Conservation (phyloP, 2,329 filamentous ascomycete genomes). For the Aspergillus pseudotamarii region DNA sequence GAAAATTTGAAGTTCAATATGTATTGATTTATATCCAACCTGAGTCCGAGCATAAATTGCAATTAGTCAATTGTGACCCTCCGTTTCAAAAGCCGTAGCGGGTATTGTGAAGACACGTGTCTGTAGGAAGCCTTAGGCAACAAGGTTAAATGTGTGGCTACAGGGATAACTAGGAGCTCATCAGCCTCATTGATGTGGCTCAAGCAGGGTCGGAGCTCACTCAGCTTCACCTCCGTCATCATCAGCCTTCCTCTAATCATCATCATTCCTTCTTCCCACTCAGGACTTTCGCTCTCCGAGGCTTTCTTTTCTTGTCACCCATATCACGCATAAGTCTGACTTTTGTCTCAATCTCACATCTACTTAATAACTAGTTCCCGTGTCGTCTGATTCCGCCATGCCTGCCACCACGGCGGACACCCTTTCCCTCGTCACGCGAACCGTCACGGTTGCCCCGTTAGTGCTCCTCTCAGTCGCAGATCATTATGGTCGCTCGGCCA, state of each 20-base stretch:
- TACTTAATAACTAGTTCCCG: neutral
- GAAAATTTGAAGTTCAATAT: neutral
- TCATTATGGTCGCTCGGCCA: slow-evolving; percentile 93
- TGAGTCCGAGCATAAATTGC: neutral
- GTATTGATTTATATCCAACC: neutral
- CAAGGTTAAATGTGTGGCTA: neutral
- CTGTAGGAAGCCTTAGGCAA: neutral
- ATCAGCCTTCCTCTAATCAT: neutral
- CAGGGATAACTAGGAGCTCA: neutral
- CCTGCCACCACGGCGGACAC: slow-evolving; percentile 96
- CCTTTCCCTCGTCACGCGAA: slow-evolving; percentile 89
- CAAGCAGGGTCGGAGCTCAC: neutral
- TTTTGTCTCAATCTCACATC: neutral
- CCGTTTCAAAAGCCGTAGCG: neutral
- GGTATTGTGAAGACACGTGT: neutral
- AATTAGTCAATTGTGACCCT: neutral
- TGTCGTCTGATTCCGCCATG: slow-evolving; percentile 60
- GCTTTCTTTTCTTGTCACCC: neutral
- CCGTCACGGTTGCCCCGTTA: slow-evolving; percentile 94
- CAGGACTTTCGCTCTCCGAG: neutral
- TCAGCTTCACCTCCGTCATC: slow-evolving; percentile 1
- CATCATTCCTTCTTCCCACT: neutral
- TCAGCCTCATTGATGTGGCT: neutral
- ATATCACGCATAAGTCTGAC: neutral
- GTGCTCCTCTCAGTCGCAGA: slow-evolving; percentile 97